A percentile compares a stretch with the other conserved stretches of the same genome.
phyloP scores from a whole-genome alignment of 768 basidiomycete genomes.

The Candolleomyces eurysporus region DNA sequence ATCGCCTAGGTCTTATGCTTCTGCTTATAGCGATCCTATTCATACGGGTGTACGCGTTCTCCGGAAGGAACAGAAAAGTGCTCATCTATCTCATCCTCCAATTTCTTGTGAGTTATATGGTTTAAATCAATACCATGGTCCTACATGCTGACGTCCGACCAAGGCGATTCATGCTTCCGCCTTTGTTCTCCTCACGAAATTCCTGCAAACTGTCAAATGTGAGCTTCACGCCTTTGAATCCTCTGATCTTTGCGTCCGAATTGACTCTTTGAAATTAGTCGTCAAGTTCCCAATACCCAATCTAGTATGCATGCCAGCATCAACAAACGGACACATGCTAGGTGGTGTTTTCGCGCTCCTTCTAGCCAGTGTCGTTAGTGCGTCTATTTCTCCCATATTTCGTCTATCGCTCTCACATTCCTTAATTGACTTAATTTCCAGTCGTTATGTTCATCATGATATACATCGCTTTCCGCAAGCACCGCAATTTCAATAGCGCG shows the following conservation, averaged over 20 bases:
- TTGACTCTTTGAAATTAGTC: not conserved
- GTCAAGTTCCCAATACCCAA: not conserved
- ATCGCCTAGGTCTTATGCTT: not conserved
- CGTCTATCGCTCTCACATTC: too few relatives aligned
- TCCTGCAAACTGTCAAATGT: slow-evolving; percentile 1
- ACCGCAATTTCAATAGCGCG: not conserved
- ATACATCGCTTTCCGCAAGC: slow-evolving; percentile 4
- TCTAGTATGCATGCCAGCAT: not conserved
- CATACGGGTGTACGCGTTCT: slow-evolving; percentile 3
- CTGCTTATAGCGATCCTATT: not conserved
- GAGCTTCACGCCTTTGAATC: not conserved
- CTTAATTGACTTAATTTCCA: not conserved
- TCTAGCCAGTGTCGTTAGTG: not conserved
- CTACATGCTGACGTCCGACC: not conserved
- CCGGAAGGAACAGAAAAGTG: not conserved
- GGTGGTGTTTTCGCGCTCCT: not conserved
- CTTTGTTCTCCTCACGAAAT: not conserved
- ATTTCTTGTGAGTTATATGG: not conserved
- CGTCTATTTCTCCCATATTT: not conserved
- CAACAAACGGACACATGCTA: not conserved
- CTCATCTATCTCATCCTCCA: not conserved
- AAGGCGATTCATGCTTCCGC: not conserved
- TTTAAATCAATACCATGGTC: not conserved
- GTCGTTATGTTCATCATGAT: slow-evolving; percentile 7
- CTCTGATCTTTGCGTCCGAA: too few relatives aligned